Evolutionary conservation across 2,329 filamentous ascomycete species (phyloP).

Genomic region (Claviceps digitariae): DNA sequence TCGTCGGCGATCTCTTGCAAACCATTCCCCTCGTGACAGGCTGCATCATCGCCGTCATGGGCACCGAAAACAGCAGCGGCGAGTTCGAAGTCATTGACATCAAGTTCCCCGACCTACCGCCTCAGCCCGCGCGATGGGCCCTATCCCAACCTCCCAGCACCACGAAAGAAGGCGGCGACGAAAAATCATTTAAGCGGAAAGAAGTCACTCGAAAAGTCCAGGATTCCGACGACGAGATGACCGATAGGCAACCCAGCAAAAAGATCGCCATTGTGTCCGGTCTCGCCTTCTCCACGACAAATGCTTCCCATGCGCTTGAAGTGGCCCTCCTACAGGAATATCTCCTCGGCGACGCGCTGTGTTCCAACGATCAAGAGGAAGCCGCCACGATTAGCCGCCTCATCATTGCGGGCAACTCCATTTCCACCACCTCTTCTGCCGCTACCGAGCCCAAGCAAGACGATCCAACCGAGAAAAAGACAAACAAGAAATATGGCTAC

Average conservation of each 20-base stretch:
- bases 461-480: conserved; percentile 31
- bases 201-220: conserved; percentile 14
- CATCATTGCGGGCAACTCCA: conserved; percentile 84
- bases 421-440: conserved; percentile 54
- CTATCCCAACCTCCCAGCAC: conserved; percentile 35
- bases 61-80: conserved; percentile 82
- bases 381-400: conserved; percentile 64
- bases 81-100: conserved; percentile 88
- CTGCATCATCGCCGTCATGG: conserved; percentile 86
- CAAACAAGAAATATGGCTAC: conserved; percentile 80
- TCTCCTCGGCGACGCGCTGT: conserved; percentile 68
- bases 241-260: conserved; percentile 26
- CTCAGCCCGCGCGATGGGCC: conserved; percentile 71
- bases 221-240: conserved; percentile 41
- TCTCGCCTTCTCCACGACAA: conserved; percentile 64
- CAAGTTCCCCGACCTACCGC: conserved; percentile 73
- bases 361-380: conserved; percentile 42
- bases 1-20: conserved; percentile 59
- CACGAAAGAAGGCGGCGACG: conserved; percentile 12
- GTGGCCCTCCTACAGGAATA: conserved; percentile 74
- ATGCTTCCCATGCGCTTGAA: conserved; percentile 57
- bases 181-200: not conserved
- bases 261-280: conserved; percentile 81
- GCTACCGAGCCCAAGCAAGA: conserved; percentile 22
- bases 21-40: conserved; percentile 73